Conservation (phyloP, 2,329 filamentous ascomycete species). For the Penicillium brevicompactum region DNA sequence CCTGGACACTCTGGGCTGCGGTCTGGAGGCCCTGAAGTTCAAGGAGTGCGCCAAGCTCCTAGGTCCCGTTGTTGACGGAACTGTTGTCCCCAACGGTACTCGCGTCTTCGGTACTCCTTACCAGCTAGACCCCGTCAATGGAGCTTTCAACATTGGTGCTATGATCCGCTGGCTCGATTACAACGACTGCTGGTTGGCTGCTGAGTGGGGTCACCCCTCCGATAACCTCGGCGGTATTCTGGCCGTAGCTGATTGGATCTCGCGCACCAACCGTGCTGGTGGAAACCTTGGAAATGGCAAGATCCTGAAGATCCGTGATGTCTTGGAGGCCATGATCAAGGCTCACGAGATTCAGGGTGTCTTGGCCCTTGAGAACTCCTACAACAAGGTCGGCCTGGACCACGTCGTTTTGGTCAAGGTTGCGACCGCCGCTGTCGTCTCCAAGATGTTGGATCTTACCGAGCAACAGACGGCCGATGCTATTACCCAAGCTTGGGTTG, state of each 20-base stretch:
- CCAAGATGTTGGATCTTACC: slow-evolving; percentile 87
- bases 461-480: slow-evolving; percentile 93
- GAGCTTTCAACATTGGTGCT: slow-evolving; percentile 97
- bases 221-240: slow-evolving; percentile 98
- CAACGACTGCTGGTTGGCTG: slow-evolving; percentile 99
- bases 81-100: slow-evolving; percentile 86
- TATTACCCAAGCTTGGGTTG: slow-evolving; percentile 95
- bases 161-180: slow-evolving; percentile 99
- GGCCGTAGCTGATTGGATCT: slow-evolving; percentile 95
- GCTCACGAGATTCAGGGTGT: slow-evolving; percentile 99
- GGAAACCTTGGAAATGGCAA: slow-evolving; percentile 72
- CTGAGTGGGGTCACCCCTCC: slow-evolving; percentile 98
- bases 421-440: slow-evolving; percentile 88
- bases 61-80: slow-evolving; percentile 87
- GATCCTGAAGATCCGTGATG: slow-evolving; percentile 83
- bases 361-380: slow-evolving; percentile 94
- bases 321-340: slow-evolving; percentile 98
- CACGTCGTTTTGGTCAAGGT: slow-evolving; percentile 99
- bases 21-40: slow-evolving; percentile 92
- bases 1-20: slow-evolving; percentile 94
- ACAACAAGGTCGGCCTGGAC: slow-evolving; percentile 97
- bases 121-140: slow-evolving; percentile 92
- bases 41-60: slow-evolving; percentile 95
- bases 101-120: slow-evolving; percentile 90
- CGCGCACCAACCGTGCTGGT: slow-evolving; percentile 86